These are phyloP conservation scores for Malus hybrid DNA, from an alignment of 331 rosid genomes.

Conservation along the genomic window DNA sequence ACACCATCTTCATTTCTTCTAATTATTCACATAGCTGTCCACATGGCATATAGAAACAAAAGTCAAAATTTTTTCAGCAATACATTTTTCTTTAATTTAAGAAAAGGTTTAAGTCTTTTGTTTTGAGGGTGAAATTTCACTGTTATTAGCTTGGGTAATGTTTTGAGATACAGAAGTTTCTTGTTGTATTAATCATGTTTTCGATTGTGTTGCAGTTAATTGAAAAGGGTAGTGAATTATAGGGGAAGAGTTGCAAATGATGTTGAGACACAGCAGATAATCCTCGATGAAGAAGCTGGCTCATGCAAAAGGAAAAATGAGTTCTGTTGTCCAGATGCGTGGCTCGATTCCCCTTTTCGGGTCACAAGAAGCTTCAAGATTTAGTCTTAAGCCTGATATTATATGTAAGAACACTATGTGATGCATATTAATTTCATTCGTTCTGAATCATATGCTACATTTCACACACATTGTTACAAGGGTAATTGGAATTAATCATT, in stretches of 20 bases:
- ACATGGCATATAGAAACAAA: neutral
- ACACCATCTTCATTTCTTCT: neutral
- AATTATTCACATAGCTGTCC: neutral
- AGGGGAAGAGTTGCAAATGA: slow-evolving; percentile 99
- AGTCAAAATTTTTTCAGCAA: neutral
- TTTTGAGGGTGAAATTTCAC: neutral
- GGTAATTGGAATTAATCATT: neutral
- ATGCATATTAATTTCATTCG: slow-evolving; percentile 10
- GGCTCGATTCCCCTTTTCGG: slow-evolving; percentile 97
- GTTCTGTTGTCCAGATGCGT: slow-evolving; percentile 95
- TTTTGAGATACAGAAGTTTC: neutral
- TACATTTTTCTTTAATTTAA: neutral
- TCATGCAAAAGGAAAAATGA: slow-evolving; percentile 80
- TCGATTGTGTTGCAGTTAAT: slow-evolving; percentile 49
- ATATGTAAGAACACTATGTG: slow-evolving; percentile 40
- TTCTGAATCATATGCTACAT: neutral
- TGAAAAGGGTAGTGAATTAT: slow-evolving; percentile 95
- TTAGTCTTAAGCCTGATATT: slow-evolving; percentile 94
- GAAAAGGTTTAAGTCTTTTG: neutral
- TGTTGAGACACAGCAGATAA: slow-evolving; percentile 96
- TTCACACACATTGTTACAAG: neutral
- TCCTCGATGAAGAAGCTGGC: slow-evolving; percentile 91
- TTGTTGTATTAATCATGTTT: neutral
- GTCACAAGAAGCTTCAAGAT: slow-evolving; percentile 96
- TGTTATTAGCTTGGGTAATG: neutral